Evolutionary conservation across 2,329 filamentous ascomycete genomes (phyloP).

Genomic region (Daldinia sp.): DNA sequence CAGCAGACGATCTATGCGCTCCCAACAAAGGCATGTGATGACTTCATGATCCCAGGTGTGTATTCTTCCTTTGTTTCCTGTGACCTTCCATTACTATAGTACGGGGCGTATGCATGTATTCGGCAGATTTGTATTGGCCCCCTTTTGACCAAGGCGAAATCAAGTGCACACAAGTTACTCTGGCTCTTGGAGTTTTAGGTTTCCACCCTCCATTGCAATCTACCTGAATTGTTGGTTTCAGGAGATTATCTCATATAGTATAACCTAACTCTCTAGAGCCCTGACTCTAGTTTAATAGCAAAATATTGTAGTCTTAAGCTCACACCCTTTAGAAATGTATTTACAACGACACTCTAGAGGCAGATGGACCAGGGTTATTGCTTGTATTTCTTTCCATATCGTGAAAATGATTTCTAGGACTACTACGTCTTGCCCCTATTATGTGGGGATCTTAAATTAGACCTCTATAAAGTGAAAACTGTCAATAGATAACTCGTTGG

Average conservation of each 20-base stretch:
- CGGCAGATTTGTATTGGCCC: background rate
- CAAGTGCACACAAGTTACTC: background rate
- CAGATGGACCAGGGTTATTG: background rate
- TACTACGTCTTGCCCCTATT: slow-evolving; percentile 1
- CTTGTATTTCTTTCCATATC: background rate
- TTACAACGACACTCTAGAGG: background rate
- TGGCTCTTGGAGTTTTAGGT: background rate
- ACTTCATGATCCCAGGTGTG: slow-evolving; percentile 15
- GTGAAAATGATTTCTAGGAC: background rate
- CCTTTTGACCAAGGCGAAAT: background rate
- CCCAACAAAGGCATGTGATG: slow-evolving; percentile 21
- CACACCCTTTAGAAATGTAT: background rate
- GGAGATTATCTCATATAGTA: background rate
- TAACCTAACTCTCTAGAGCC: background rate
- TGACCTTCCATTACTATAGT: background rate
- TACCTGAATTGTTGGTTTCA: background rate
- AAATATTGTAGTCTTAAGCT: background rate
- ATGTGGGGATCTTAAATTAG: background rate
- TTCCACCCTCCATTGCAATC: background rate
- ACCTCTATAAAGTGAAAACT: background rate
- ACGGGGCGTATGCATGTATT: background rate
- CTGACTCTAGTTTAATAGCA: background rate
- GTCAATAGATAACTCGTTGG: background rate
- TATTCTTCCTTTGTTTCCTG: background rate
- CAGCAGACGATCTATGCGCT: slow-evolving; percentile 3